Evolutionary conservation across 805 yeast genomes (phyloP).

Genomic region (Metschnikowia picachoensis): DNA sequence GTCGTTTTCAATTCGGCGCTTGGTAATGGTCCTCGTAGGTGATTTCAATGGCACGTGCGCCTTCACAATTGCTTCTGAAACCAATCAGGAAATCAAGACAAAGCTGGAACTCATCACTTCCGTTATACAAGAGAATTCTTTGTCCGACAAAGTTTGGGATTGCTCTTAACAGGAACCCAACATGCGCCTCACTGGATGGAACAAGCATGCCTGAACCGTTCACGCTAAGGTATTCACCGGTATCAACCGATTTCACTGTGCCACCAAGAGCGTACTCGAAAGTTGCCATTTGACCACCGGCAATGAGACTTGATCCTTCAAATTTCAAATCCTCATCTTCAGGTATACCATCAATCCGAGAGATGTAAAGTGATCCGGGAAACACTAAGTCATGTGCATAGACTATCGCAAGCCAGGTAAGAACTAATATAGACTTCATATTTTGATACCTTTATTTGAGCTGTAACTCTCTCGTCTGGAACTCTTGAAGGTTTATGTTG

Average conservation of each 20-base stretch:
- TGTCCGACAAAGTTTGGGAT: background rate
- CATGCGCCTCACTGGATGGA: background rate
- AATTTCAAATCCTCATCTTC: constrained; percentile 4
- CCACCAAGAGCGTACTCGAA: background rate
- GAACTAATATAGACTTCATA: too few relatives aligned
- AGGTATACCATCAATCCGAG: background rate
- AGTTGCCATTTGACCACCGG: background rate
- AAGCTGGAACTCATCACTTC: constrained; percentile 3
- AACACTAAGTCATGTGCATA: background rate
- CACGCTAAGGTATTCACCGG: constrained; percentile 1
- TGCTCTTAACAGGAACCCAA: background rate
- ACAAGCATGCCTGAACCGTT: background rate
- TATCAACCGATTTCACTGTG: background rate
- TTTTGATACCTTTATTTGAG: too few relatives aligned
- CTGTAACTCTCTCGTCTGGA: too few relatives aligned
- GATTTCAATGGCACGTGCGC: constrained; percentile 1
- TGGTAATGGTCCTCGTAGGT: background rate
- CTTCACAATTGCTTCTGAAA: constrained; percentile 3
- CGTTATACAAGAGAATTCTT: background rate
- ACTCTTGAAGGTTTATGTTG: too few relatives aligned
- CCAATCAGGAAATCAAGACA: constrained; percentile 6
- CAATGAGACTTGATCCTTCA: background rate
- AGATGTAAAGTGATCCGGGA: constrained; percentile 3
- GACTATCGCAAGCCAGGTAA: too few relatives aligned
- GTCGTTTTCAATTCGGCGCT: too few relatives aligned